Conservation (phyloP, 2,329 filamentous ascomycete genomes). For the Juglanconis sp. region DNA sequence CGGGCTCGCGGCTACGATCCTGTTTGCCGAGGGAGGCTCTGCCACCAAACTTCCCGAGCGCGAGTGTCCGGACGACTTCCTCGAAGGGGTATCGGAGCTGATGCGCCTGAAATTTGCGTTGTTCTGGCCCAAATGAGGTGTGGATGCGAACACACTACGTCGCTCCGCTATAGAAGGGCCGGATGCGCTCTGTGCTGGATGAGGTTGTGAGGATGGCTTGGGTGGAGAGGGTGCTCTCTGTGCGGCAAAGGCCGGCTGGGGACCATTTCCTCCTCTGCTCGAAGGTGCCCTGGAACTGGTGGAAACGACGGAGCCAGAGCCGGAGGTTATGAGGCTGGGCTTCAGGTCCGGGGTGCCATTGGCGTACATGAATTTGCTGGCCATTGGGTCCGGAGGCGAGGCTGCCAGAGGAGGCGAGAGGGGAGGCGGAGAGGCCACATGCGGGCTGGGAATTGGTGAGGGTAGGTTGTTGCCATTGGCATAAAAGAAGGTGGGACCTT, state of each 20-base stretch:
- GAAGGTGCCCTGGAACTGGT: slow-evolving; percentile 40
- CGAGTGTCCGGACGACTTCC: slow-evolving; percentile 34
- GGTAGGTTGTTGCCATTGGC: slow-evolving; percentile 47
- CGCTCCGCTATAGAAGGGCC: slow-evolving; percentile 23
- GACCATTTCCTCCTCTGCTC: slow-evolving; percentile 36
- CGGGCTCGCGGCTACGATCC: slow-evolving; percentile 32
- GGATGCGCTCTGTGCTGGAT: slow-evolving; percentile 11
- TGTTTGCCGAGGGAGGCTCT: slow-evolving; percentile 35
- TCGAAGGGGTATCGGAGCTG: slow-evolving; percentile 38
- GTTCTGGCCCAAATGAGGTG: slow-evolving; percentile 34
- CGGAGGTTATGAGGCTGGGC: slow-evolving; percentile 32
- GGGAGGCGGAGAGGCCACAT: slow-evolving; percentile 18
- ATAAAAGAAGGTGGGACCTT: slow-evolving; percentile 52
- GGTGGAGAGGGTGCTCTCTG: slow-evolving; percentile 49
- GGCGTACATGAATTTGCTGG: slow-evolving; percentile 72
- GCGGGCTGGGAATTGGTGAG: slow-evolving; percentile 25
- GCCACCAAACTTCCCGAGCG: slow-evolving; percentile 37
- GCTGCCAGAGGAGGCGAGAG: slow-evolving; percentile 33
- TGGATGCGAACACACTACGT: slow-evolving; percentile 33
- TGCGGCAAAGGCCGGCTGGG: slow-evolving; percentile 24
- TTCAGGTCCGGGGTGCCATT: slow-evolving; percentile 58
- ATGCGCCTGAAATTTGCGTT: slow-evolving; percentile 37
- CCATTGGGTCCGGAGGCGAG: slow-evolving; percentile 35
- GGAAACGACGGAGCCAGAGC: slow-evolving; percentile 45
- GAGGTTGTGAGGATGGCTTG: slow-evolving; percentile 20